These are phyloP conservation scores for Pythium rishiriense DNA, from an alignment of 352 stramenopile species.

Conservation along the genomic window DNA sequence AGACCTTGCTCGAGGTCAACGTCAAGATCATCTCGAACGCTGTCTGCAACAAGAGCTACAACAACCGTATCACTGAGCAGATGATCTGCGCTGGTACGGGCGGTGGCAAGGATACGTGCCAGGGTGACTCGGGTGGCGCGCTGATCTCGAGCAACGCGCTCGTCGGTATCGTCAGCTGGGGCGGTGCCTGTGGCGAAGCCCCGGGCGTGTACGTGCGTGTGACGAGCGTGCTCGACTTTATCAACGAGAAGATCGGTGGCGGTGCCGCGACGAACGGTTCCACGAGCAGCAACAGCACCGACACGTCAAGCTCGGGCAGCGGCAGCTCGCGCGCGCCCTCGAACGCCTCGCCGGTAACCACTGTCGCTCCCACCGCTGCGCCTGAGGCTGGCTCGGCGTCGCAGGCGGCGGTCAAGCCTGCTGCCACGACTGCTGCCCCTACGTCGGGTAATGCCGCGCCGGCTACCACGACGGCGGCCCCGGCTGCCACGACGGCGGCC, in stretches of 20 bases:
- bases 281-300: too few species aligned
- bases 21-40: conserved; percentile 57
- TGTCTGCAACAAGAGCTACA: conserved; percentile 59
- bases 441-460: not conserved
- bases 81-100: conserved; percentile 65
- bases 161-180: conserved; percentile 72
- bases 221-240: conserved; percentile 51
- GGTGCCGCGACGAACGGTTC: conserved; percentile 22
- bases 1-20: conserved; percentile 53
- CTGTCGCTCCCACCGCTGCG: not conserved
- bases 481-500: not conserved
- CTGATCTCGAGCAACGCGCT: conserved; percentile 53
- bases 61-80: conserved; percentile 51
- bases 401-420: not conserved
- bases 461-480: not conserved
- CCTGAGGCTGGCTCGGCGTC: not conserved
- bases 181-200: conserved; percentile 48
- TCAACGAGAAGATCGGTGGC: conserved; percentile 49
- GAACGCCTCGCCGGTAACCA: not conserved
- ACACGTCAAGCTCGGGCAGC: not conserved
- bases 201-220: conserved; percentile 62
- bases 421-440: conserved; percentile 24
- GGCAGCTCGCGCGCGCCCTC: not conserved
- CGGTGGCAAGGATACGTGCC: conserved; percentile 50
- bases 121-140: conserved; percentile 66